Base-by-base conservation (phyloP, 2,329 filamentous ascomycete genomes). In the Hirsutella minnesotensis region DNA sequence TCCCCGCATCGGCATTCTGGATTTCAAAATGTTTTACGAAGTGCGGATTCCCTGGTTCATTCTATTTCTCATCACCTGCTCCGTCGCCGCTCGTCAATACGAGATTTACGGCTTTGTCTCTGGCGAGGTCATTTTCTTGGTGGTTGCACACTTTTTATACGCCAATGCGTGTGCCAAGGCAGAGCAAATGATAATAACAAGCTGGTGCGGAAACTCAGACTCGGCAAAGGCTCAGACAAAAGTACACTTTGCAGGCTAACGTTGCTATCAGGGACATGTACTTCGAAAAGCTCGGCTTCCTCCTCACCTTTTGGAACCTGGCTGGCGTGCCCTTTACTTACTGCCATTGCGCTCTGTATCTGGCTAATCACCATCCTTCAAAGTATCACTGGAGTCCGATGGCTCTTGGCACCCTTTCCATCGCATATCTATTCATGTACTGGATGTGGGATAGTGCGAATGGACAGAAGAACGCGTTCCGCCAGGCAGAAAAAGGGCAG, bases 271-370 rank as follows among this genome's bases (percentile, higher is more conserved):
- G 59, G 82, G 87, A 94, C 56, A 94, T 95, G 83, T 94, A 92
- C 70, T 89, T 87, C 55, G 87, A 94, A 70, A 94, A 94, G 68
- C 88, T 85, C 76, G 87, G 87, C 43, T 94, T 94, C 70, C 94
- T 94, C 86, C 76, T 94, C 50, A 94, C 90, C 62, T 94, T 94
- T 76, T 94, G 87, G 87, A 94, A 94, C 66, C 70, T 94, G 62
- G 87, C 88, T 38, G 88, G 87, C 51, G 88, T 94, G 19, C 87
- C 87, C 12, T 72, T 94, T 40, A 86, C 79, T 43, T 94, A 94
- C 73, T 94, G 87, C 68, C 87, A 94, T 70, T 92, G 85, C 73
- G 89, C 84, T 36, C 77, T 95, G 53, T 94, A 85, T 65, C 73
- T 94, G 40, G 87, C 86, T 51, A 88, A 83, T 62, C 86, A 92